Evolutionary conservation across 169 alveolate species (phyloP).

Genomic region (Fabrea salina): DNA sequence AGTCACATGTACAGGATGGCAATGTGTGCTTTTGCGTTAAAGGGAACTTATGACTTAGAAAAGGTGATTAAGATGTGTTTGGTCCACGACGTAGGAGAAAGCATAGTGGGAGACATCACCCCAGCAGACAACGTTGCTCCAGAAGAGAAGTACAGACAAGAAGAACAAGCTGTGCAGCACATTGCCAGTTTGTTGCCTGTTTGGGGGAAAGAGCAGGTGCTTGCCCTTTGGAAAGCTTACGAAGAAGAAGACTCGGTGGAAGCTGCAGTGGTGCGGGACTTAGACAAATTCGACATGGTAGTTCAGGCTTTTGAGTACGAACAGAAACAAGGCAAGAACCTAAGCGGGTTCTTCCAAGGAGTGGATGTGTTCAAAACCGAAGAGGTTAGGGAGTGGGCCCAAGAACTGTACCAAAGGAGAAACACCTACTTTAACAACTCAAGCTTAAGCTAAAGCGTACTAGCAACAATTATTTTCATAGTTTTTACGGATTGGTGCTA

Average conservation of each 20-base stretch:
- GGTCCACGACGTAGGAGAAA: slow-evolving; percentile 20
- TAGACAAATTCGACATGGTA: slow-evolving; percentile 29
- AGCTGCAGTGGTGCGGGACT: slow-evolving; percentile 1
- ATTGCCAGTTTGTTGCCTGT: background rate
- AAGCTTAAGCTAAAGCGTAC: no score
- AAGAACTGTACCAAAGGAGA: background rate
- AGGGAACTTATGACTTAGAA: background rate
- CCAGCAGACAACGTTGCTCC: slow-evolving; percentile 3
- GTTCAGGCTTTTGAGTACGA: slow-evolving; percentile 26
- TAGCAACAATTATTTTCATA: no score
- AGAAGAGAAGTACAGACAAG: background rate
- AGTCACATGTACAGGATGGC: slow-evolving; percentile 35
- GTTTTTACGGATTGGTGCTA: no score
- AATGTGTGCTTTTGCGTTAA: slow-evolving; percentile 21
- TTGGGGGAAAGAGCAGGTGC: slow-evolving; percentile 16
- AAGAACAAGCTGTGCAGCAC: background rate
- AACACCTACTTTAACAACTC: background rate
- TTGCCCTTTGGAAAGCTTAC: background rate
- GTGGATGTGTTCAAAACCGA: background rate
- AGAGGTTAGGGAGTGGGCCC: background rate
- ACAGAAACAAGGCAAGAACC: background rate
- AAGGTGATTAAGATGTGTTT: slow-evolving; percentile 10
- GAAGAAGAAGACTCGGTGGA: slow-evolving; percentile 8
- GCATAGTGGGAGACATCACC: slow-evolving; percentile 26
- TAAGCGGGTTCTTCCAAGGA: slow-evolving; percentile 13